phyloP scores from a whole-genome alignment of 139 green algal genomes.

The Coccomyxa sp. region DNA sequence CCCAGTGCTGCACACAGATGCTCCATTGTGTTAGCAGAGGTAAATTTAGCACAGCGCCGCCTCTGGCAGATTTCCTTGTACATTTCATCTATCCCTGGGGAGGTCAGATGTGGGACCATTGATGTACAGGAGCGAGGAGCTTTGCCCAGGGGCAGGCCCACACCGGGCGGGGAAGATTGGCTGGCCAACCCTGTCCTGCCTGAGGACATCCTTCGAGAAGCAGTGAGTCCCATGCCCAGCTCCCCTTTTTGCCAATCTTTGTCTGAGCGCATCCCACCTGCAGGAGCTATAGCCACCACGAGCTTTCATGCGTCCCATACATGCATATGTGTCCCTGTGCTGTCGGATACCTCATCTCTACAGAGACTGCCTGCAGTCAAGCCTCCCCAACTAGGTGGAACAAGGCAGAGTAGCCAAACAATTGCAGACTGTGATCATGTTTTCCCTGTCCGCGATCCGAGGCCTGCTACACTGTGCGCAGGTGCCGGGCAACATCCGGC shows the following conservation, averaged over 20 bases:
- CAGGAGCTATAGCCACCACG: too few species aligned
- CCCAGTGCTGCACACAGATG: not conserved
- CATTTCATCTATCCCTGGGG: too few species aligned
- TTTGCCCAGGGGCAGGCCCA: not conserved
- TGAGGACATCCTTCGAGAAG: constrained; percentile 83
- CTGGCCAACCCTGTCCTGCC: constrained; percentile 87
- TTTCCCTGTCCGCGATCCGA: too few species aligned
- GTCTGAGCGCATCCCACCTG: too few species aligned
- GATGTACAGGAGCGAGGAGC: not conserved
- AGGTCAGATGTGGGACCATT: too few species aligned
- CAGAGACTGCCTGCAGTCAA: not conserved
- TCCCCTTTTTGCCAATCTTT: too few species aligned
- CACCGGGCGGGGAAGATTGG: constrained; percentile 51
- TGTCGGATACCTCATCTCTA: too few species aligned
- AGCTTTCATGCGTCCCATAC: too few species aligned
- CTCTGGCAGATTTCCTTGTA: too few species aligned
- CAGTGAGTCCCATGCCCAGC: constrained; percentile 59
- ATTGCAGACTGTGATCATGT: not conserved
- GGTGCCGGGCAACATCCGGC: constrained; percentile 88
- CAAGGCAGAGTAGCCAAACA: not conserved
- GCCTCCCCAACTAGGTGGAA: too few species aligned
- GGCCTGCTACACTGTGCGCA: not conserved
- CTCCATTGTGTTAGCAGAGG: not conserved
- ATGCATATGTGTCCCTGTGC: too few species aligned
- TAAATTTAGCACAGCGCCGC: too few species aligned